Conservation (phyloP, 352 stramenopile species). For the Phytophthora ramorum region DNA sequence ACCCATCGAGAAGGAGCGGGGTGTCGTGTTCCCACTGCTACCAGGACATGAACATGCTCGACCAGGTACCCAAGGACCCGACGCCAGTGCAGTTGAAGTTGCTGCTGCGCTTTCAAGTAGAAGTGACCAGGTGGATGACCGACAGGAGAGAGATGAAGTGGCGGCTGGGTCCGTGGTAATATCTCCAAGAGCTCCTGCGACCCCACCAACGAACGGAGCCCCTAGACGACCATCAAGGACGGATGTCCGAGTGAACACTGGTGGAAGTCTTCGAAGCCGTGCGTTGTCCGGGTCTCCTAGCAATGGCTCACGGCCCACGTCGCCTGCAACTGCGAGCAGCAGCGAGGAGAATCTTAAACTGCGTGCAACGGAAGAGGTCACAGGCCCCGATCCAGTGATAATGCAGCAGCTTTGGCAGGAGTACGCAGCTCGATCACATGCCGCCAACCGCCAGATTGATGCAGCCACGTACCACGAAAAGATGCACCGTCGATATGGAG, state of each 20-base stretch:
- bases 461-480: constrained; percentile 68
- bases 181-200: constrained; percentile 29
- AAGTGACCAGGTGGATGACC: constrained; percentile 18
- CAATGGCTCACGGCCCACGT: constrained; percentile 23
- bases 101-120: neutral
- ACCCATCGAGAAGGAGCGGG: constrained; percentile 24
- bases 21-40: constrained; percentile 58
- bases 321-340: constrained; percentile 21
- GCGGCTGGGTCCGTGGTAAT: constrained; percentile 6
- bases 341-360: constrained; percentile 7
- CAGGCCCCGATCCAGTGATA: constrained; percentile 42
- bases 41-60: constrained; percentile 20
- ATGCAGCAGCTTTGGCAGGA: constrained; percentile 73
- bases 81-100: constrained; percentile 27
- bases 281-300: constrained; percentile 17
- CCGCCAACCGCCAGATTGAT: constrained; percentile 48
- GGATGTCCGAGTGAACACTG: constrained; percentile 17
- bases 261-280: constrained; percentile 42
- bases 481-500: constrained; percentile 77
- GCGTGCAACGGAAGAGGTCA: neutral
- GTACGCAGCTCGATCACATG: constrained; percentile 56
- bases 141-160: constrained; percentile 32
- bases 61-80: constrained; percentile 24
- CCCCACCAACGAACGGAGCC: constrained; percentile 3
- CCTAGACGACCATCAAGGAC: constrained; percentile 29